Evolutionary conservation across 345 rosid genomes (phyloP).

Genomic region (Pistacia vera): DNA sequence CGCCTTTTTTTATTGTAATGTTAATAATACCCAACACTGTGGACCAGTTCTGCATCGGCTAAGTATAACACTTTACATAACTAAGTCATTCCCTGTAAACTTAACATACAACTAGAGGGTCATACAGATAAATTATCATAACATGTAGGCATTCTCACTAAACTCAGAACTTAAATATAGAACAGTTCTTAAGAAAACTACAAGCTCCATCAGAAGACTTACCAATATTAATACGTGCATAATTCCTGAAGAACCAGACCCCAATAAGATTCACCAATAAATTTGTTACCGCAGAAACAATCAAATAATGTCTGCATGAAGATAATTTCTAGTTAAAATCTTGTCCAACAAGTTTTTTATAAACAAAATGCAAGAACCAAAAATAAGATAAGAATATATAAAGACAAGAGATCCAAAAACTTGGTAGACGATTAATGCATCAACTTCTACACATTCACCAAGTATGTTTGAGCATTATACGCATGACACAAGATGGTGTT

Average conservation of each 20-base stretch:
- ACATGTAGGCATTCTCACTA: neutral
- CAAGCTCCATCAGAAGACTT: slow-evolving; percentile 31
- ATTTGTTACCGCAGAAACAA: slow-evolving; percentile 96
- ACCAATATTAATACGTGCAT: slow-evolving; percentile 92
- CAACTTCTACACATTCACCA: neutral
- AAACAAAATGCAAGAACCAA: neutral
- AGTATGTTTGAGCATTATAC: neutral
- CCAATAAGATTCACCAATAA: slow-evolving; percentile 91
- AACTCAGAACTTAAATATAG: neutral
- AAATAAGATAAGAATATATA: neutral
- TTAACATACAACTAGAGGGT: neutral
- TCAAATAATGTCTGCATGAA: slow-evolving; percentile 87
- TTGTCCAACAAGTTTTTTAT: neutral
- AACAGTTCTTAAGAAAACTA: slow-evolving; percentile 8
- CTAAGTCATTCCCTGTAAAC: slow-evolving; percentile 5
- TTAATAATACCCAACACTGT: neutral
- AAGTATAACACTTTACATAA: neutral
- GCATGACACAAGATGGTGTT: neutral
- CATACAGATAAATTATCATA: neutral
- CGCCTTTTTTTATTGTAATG: neutral
- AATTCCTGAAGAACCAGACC: slow-evolving; percentile 96
- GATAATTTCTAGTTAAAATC: slow-evolving; percentile 3
- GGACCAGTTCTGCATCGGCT: neutral
- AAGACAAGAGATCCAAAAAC: neutral
- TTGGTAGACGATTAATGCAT: neutral